Base-by-base conservation (phyloP, 2,329 filamentous ascomycete species). In the Aspergillus thermomutatus region DNA sequence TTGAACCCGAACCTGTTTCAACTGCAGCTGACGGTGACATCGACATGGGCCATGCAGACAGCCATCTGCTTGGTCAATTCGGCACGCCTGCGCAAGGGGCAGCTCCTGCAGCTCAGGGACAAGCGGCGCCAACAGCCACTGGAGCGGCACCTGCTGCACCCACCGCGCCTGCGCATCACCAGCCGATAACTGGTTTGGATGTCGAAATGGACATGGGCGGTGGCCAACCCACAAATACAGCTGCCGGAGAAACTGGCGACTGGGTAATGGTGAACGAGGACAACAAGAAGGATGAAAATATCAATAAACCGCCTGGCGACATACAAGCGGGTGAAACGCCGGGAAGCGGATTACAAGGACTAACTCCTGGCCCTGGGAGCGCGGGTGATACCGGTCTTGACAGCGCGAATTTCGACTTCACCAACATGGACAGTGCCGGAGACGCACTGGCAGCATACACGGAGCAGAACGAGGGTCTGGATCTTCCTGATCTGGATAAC, bases 231-330 rank as follows among this genome's bases (percentile, higher is more conserved):
- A 69, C 72, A 21, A 71, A 74, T 21, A 67, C 74, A 9, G 69
- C 69, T 43, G 70, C 72, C 14, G 80, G 79, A 19, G 79, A 82
- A 11, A 82, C 78, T 21, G 87, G 83, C 28, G 89, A 92, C 61
- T 92, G 89, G 89, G 86, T 91, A 3, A 87, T 92, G 56, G 84
- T 92, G 28, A 84, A 87, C 54, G 87, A 88, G 61, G 84, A 83
- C 49, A 76, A 76, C 45, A 80, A 76, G 63, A 63, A 46, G 43
- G 87, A 88, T 61, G 84, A 83, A 49, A 76, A 76, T 43, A 80
- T 76, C 63, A 63, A 61, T 74, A 77, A 40, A n/a, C 54, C 63
- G 14, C 58, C 52, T 9, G 60, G 60, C n/a, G 69, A 62, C 48
- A 64, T 66, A 19, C 52, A 58, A 17, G 50, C 49, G 25, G 34